Evolutionary conservation across 2,329 filamentous ascomycete genomes (phyloP).

Genomic region (Xylariales sp.): DNA sequence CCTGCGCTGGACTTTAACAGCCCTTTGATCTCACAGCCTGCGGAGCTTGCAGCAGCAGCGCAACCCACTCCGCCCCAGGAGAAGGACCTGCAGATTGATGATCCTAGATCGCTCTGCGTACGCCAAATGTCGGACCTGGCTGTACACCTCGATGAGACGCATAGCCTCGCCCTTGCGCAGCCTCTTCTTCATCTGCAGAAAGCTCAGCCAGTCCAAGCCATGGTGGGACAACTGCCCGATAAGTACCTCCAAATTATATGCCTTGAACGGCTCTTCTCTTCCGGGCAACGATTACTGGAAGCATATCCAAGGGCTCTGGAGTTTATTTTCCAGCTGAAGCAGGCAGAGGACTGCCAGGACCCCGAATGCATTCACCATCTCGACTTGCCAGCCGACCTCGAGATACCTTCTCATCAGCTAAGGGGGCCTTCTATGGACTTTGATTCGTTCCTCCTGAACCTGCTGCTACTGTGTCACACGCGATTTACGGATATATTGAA

Average conservation of each 20-base stretch:
- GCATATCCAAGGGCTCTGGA: constrained; percentile 28
- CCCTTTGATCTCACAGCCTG: constrained; percentile 5
- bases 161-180: constrained; percentile 12
- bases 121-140: constrained; percentile 17
- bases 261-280: constrained; percentile 29
- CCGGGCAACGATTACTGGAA: constrained; percentile 28
- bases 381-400: constrained; percentile 11
- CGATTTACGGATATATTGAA: constrained; percentile 32
- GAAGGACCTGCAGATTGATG: constrained; percentile 4
- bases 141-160: constrained; percentile 21
- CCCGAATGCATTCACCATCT: constrained; percentile 28
- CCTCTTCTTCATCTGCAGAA: constrained; percentile 19
- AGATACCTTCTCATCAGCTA: no score
- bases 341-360: constrained; percentile 19
- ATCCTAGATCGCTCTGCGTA: constrained; percentile 13
- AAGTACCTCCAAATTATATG: constrained; percentile 19
- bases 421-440: no score
- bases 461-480: constrained; percentile 32
- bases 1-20: constrained; percentile 10
- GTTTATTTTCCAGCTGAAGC: constrained; percentile 11
- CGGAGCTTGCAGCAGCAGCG: no score
- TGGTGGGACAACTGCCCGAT: constrained; percentile 16
- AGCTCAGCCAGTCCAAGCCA: constrained; percentile 14
- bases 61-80: neutral
- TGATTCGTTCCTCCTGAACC: constrained; percentile 31